Evolutionary conservation across 2,329 filamentous ascomycete genomes (phyloP).

Genomic region (Diplodia corticola): DNA sequence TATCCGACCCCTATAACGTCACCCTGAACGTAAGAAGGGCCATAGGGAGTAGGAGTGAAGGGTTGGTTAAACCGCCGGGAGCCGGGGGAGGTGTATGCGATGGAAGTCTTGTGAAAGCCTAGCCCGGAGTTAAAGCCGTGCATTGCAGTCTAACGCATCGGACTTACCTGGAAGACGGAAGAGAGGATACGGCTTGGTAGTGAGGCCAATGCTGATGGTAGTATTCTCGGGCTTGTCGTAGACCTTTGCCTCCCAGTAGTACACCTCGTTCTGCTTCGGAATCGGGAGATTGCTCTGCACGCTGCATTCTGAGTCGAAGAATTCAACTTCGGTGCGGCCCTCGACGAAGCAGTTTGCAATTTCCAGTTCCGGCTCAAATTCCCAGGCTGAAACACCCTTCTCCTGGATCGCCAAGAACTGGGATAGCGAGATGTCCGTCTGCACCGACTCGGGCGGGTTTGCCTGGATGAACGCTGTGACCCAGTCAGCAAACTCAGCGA

Average conservation of each 20-base stretch:
- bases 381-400: slow-evolving; percentile 99
- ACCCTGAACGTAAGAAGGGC: slow-evolving; percentile 82
- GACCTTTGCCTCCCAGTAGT: slow-evolving; percentile 99
- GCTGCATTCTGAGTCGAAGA: slow-evolving; percentile 96
- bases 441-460: slow-evolving; percentile 91
- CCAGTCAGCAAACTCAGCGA: background rate
- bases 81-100: slow-evolving; percentile 87
- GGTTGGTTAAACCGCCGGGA: slow-evolving; percentile 90
- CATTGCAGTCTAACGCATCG: background rate
- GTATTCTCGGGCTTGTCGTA: slow-evolving; percentile 95
- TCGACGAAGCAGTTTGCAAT: slow-evolving; percentile 99
- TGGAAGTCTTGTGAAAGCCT: slow-evolving; percentile 91
- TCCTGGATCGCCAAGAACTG: slow-evolving; percentile 98
- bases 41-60: slow-evolving; percentile 77
- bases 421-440: slow-evolving; percentile 95
- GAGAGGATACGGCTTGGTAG: slow-evolving; percentile 93
- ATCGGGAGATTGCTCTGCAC: slow-evolving; percentile 96
- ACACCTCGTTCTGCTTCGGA: slow-evolving; percentile 98
- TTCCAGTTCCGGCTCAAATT: slow-evolving; percentile 98
- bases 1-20: slow-evolving; percentile 97
- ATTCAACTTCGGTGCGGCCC: slow-evolving; percentile 93
- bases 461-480: slow-evolving; percentile 81
- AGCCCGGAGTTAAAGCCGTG: slow-evolving; percentile 27
- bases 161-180: slow-evolving; percentile 85
- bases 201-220: slow-evolving; percentile 85